Evolutionary conservation across 345 rosid genomes (phyloP).

Genomic region (Carallia pectinifolia): DNA sequence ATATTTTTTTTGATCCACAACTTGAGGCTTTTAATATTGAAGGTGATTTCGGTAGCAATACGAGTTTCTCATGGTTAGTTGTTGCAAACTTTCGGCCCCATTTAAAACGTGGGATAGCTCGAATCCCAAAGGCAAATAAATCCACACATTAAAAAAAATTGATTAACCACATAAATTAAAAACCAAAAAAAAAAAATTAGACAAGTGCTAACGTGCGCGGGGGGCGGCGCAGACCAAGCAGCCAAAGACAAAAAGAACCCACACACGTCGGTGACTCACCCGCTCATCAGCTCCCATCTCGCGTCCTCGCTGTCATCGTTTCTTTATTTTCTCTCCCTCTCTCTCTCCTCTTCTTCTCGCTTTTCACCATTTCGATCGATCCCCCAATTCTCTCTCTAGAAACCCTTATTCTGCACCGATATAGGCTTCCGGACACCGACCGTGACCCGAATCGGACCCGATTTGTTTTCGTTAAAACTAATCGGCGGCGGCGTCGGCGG

Average conservation of each 20-base stretch:
- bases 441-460: too few species aligned
- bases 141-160: not conserved
- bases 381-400: not conserved
- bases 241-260: not conserved
- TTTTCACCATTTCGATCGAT: not conserved
- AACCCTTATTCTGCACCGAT: too few species aligned
- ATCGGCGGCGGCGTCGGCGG: too few species aligned
- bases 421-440: too few species aligned
- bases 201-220: not conserved
- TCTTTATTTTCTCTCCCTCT: not conserved
- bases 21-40: too few species aligned
- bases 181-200: not conserved
- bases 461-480: too few species aligned
- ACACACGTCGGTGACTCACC: slow-evolving; percentile 12
- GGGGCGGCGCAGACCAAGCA: slow-evolving; percentile 8
- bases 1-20: too few species aligned
- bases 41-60: too few species aligned
- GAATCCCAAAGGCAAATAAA: not conserved
- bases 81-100: too few species aligned
- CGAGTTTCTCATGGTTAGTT: too few species aligned
- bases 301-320: not conserved
- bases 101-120: too few species aligned
- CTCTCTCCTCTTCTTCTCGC: not conserved
- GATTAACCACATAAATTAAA: too few species aligned
- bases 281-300: not conserved